Evolutionary conservation across 345 rosid species (phyloP).

Genomic region (Streptanthus diversifolius): DNA sequence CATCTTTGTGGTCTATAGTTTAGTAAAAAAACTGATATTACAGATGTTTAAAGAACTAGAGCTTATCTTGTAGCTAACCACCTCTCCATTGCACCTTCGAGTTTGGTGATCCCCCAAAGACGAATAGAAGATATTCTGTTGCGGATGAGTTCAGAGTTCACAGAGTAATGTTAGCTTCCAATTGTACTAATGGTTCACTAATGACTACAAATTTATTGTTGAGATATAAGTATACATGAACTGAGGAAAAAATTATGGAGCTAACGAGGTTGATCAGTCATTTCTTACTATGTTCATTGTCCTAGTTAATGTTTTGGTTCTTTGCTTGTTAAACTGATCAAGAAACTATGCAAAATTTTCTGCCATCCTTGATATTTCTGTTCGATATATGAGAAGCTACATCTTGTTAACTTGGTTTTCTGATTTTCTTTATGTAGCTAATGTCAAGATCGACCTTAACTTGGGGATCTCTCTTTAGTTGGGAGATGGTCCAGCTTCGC

Average conservation of each 20-base stretch:
- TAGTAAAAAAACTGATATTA: too few relatives aligned
- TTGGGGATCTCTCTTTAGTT: conserved; percentile 65
- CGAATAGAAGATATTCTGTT: too few relatives aligned
- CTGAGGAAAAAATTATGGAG: neutral
- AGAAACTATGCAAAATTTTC: neutral
- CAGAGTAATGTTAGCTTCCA: neutral
- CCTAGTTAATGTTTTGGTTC: neutral
- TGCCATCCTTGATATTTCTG: neutral
- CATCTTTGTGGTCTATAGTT: too few relatives aligned
- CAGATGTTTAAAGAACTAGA: too few relatives aligned
- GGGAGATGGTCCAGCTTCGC: conserved; percentile 40
- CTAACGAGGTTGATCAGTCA: neutral
- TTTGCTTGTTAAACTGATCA: neutral
- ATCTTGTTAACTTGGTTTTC: neutral
- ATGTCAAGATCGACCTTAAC: conserved; percentile 62
- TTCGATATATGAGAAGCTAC: neutral
- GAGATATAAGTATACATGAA: neutral
- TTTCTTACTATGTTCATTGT: neutral
- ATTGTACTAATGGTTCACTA: neutral
- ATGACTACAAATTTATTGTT: neutral
- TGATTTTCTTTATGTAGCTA: conserved; percentile 12
- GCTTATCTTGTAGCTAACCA: too few relatives aligned
- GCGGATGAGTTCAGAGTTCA: neutral
- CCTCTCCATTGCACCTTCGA: too few relatives aligned
- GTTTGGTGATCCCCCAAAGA: too few relatives aligned